These are phyloP conservation scores for Populus simonii DNA, from an alignment of 345 rosid genomes.

Conservation along the genomic window DNA sequence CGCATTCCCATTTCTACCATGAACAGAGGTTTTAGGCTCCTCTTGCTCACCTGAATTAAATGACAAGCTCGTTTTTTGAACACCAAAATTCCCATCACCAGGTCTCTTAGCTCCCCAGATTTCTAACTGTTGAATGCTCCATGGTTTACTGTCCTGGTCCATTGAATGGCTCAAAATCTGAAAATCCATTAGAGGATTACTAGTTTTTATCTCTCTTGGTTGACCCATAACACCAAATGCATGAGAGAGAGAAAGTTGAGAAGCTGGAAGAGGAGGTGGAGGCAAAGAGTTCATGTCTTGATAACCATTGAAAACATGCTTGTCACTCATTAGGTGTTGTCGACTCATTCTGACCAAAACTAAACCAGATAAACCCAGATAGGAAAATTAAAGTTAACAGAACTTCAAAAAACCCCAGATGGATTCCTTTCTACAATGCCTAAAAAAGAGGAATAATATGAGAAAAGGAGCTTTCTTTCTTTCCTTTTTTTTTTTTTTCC, in stretches of 20 bases:
- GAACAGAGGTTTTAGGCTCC: conserved; percentile 13
- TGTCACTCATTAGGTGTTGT: conserved; percentile 14
- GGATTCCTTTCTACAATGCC: conserved; percentile 3
- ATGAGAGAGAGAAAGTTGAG: conserved; percentile 24
- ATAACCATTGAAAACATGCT: conserved; percentile 15
- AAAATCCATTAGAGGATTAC: conserved; percentile 30
- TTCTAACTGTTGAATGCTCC: conserved; percentile 19
- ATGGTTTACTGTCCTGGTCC: conserved; percentile 14
- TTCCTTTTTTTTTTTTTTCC: not conserved
- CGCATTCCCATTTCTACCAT: conserved; percentile 31
- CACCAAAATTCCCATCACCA: conserved; percentile 20
- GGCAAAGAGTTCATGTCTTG: conserved; percentile 30
- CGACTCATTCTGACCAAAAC: conserved; percentile 34
- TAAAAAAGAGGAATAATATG: not conserved
- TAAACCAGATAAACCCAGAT: not conserved
- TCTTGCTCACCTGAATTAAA: conserved; percentile 26
- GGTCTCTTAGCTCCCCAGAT: conserved; percentile 22
- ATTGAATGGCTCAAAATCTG: conserved; percentile 28
- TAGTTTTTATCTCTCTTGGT: conserved; percentile 1
- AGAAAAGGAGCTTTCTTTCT: not conserved
- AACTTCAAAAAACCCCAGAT: not conserved
- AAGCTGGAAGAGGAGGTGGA: conserved; percentile 12
- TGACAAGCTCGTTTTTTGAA: conserved; percentile 22
- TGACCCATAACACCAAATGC: conserved; percentile 13
- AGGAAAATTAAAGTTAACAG: not conserved